Percentiles rank a stretch among this genome's conserved stretches.
Conservation (phyloP, 208 protist genomes). For the Trypanosoma rangeli region DNA sequence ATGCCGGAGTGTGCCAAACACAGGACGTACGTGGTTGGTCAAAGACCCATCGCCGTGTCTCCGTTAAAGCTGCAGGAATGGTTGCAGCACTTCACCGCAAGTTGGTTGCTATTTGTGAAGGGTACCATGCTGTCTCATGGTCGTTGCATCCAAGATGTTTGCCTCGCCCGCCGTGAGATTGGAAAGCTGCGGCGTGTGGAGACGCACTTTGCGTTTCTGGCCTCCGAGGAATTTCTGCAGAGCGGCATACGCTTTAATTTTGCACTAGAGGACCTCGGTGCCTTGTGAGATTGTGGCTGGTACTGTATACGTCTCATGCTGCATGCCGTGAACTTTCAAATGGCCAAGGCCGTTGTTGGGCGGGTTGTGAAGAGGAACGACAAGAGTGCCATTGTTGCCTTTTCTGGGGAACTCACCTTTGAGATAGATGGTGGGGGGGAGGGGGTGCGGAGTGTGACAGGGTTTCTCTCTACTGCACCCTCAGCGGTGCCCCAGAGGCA, state of each 20-base stretch:
- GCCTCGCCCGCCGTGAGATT: slow-evolving; percentile 30
- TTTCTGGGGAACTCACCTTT: slow-evolving; percentile 64
- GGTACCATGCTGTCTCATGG: slow-evolving; percentile 69
- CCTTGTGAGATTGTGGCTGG: slow-evolving; percentile 74
- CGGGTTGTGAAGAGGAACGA: slow-evolving; percentile 22
- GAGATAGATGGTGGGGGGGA: slow-evolving; percentile 7
- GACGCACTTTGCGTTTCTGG: slow-evolving; percentile 50
- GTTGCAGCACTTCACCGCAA: slow-evolving; percentile 39
- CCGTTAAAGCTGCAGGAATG: slow-evolving; percentile 44
- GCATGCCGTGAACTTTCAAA: slow-evolving; percentile 58
- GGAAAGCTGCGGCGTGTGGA: slow-evolving; percentile 50
- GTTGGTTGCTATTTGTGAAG: slow-evolving; percentile 65
- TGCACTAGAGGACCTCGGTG: slow-evolving; percentile 58
- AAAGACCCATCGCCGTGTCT: slow-evolving; percentile 56
- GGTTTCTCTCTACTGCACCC: slow-evolving; percentile 24
- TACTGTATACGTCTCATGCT: slow-evolving; percentile 74
- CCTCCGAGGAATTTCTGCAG: slow-evolving; percentile 44
- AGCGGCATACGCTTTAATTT: slow-evolving; percentile 65
- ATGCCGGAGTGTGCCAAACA: slow-evolving; percentile 47
- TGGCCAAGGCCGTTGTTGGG: slow-evolving; percentile 47
- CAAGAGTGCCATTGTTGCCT: slow-evolving; percentile 8
- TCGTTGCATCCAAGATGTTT: slow-evolving; percentile 47
- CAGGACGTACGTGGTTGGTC: slow-evolving; percentile 71
- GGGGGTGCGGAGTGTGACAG: not conserved
- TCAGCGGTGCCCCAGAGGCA: slow-evolving; percentile 28